Evolutionary conservation across 2,329 filamentous ascomycete species (phyloP), one percentile per base, ranked within the genome.

Genomic region (Diaporthe destruens): DNA sequence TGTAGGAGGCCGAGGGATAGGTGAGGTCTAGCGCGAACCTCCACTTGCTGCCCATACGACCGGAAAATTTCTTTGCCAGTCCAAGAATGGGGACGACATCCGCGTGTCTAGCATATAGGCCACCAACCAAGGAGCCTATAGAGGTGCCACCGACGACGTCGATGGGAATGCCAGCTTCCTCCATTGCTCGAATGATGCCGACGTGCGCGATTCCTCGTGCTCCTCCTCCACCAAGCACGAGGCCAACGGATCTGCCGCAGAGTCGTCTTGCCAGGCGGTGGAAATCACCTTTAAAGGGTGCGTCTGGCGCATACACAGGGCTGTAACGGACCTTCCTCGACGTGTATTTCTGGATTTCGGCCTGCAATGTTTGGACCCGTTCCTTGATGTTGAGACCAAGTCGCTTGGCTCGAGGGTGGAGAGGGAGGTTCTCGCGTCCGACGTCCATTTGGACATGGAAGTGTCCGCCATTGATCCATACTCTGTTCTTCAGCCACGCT

Each of bases 11-110:
- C 7, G 96, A 96, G 0, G 96, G 96, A 81, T 99, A 99, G 0
- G 96, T 99, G 77, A 99, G 83, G 80, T 99, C 96, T 3, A 99
- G 86, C 0, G 95, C 95, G 81, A 99, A 98, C n/a, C 96, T 91
- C 96, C 96, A 99, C 84, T 98, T 94, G 82, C 96, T 98, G 56
- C 94, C 94, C 97, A 99, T 99, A n/a, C 97, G 93, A 6, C 96
- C 95, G 0, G 96, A 90, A 81, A 99, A 99, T 81, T 98, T 98
- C 88, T 99, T 99, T 18, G 95, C 95, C 57, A 97, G 90, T 0
- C 96, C 96, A 78, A 97, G 98, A 89, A 98, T 98, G 16, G 96
- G 96, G 6, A 99, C 96, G 0, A 98, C 92, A 79, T 99, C 97
- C 12, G 96, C 96, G 80, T 99, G 96, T 71, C 96, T 93, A 1